These are phyloP conservation scores for Rhodomyrtus tomentosa DNA, from an alignment of 345 rosid genomes.

Conservation along the genomic window DNA sequence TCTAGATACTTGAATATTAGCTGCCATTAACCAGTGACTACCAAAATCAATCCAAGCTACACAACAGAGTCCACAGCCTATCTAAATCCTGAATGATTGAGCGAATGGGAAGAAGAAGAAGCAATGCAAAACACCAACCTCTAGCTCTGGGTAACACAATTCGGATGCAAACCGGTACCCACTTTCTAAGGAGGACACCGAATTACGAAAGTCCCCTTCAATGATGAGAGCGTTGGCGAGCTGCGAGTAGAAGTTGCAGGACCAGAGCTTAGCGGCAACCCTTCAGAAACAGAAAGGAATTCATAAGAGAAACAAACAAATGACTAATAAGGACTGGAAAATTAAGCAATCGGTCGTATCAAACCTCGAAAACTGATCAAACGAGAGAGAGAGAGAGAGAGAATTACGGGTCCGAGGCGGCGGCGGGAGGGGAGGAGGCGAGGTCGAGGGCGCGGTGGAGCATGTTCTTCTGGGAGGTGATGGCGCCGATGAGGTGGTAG, in stretches of 20 bases:
- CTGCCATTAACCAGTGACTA: not conserved
- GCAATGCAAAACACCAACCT: constrained; percentile 23
- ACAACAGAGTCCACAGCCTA: not conserved
- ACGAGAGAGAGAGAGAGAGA: not conserved
- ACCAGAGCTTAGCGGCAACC: constrained; percentile 57
- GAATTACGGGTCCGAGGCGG: constrained; percentile 10
- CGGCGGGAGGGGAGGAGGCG: constrained; percentile 20
- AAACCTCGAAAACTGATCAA: not conserved
- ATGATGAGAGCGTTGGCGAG: constrained; percentile 77
- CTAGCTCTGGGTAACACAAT: constrained; percentile 60
- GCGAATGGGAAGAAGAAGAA: not conserved
- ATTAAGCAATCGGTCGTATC: not conserved
- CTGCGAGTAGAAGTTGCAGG: constrained; percentile 94
- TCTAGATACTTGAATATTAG: not conserved
- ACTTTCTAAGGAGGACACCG: constrained; percentile 57
- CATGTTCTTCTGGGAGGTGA: constrained; percentile 74
- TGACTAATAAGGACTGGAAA: not conserved
- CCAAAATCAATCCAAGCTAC: not conserved
- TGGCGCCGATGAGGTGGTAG: constrained; percentile 76
- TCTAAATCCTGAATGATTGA: not conserved
- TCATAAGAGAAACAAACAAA: not conserved
- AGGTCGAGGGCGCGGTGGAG: constrained; percentile 72
- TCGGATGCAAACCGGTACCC: constrained; percentile 55
- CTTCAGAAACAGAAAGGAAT: constrained; percentile 6
- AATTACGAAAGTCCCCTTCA: constrained; percentile 65